Base-by-base conservation (phyloP, 352 stramenopile species). In the Phytophthora syringae region DNA sequence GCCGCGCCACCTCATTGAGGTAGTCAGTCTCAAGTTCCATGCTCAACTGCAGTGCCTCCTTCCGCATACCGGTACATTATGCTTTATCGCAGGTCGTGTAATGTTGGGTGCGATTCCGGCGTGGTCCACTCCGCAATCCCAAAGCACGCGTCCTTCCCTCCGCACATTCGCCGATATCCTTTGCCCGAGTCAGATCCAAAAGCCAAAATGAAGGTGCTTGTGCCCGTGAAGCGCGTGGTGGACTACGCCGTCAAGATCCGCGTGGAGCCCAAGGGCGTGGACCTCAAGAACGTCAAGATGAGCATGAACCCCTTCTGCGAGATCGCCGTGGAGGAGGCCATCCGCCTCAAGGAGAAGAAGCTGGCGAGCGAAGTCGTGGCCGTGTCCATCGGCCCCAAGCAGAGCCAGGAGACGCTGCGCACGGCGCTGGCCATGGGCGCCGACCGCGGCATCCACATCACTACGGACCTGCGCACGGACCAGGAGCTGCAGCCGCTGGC, bases 221-320 rank as follows among this genome's bases (percentile, higher is more conserved):
- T 99, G 24, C 95, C 95, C 21, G 93, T 99, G 52, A 99, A 99
- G 85, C 90, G 97, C 64, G 97, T 99, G 28, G 84, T 96, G 30
- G 97, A 99, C 78, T 99, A 99, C 66, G 97, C 97, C 43, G 97
- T 99, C 18, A 99, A 99, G 80, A 97, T 99, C 60, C 94, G 97
- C 61, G 95, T 99, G 50, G 82, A 93, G 57, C 85, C 97, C 34
- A 86, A 88, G 69, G 93, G 92, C 50, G 97, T 99, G 24, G 96
- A 99, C 63, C 87, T 99, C 18, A 95, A 95, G 70, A 99, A 99
- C 77, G 96, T 99, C 37, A 99, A 99, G 85, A 99, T 99, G 97
- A 98, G 88, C 60, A 98, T 99, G 93, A 99, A 99, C 84, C 98
- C 98, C 21, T 99, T 99, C 83, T 99, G 98, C 75, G 98, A 99